phyloP scores from a whole-genome alignment of 208 protist species.

The Acanthamoeba sp. region DNA sequence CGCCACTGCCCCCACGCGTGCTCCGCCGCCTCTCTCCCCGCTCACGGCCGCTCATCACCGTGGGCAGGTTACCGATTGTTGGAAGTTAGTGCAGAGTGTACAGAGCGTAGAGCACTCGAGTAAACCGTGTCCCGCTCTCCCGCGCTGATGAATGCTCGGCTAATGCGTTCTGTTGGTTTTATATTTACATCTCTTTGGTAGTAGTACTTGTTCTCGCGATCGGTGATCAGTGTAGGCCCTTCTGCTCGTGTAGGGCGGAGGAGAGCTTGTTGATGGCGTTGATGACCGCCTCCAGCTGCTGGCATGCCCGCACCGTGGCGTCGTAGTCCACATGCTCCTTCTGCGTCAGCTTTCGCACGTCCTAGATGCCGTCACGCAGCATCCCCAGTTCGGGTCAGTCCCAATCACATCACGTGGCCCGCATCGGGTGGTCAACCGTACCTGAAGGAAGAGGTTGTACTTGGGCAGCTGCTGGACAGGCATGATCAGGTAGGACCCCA shows the following conservation, averaged over 20 bases:
- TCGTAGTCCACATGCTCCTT: conserved; percentile 24
- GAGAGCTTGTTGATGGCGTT: conserved; percentile 56
- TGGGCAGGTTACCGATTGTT: too few relatives aligned
- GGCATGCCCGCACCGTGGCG: conserved; percentile 26
- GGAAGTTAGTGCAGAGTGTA: too few relatives aligned
- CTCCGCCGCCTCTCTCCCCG: too few relatives aligned
- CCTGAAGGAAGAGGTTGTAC: conserved; percentile 62
- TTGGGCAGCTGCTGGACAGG: conserved; percentile 61
- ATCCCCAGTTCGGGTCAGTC: too few relatives aligned
- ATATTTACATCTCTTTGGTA: too few relatives aligned
- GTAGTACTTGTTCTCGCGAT: neutral
- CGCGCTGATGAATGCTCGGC: too few relatives aligned
- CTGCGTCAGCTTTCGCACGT: neutral
- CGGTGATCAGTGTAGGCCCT: neutral
- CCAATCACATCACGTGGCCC: too few relatives aligned
- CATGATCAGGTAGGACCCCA: conserved; percentile 47
- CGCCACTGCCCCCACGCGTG: too few relatives aligned
- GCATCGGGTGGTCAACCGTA: neutral
- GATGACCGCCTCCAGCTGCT: conserved; percentile 44
- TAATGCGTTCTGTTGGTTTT: too few relatives aligned
- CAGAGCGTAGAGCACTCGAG: too few relatives aligned
- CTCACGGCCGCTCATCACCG: too few relatives aligned
- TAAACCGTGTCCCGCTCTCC: too few relatives aligned
- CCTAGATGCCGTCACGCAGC: neutral
- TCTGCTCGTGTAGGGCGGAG: conserved; percentile 34